Evolutionary conservation across 2,329 filamentous ascomycete species (phyloP).

Genomic region (Penicillium sp.): DNA sequence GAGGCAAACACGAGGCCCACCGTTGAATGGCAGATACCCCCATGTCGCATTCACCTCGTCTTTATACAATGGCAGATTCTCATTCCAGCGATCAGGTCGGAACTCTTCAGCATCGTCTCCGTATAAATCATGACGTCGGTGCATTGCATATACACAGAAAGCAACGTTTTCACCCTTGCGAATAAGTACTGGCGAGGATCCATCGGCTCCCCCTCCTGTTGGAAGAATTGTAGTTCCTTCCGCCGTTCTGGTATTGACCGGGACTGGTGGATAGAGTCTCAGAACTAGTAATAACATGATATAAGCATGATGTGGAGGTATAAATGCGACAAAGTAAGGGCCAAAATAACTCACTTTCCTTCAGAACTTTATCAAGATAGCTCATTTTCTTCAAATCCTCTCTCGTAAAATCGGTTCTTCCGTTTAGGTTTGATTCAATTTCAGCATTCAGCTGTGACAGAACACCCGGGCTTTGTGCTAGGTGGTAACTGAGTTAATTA

Average conservation of each 20-base stretch:
- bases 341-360: background rate
- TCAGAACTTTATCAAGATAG: background rate
- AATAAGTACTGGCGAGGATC: conserved; percentile 49
- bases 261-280: conserved; percentile 56
- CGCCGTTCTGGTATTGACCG: conserved; percentile 53
- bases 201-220: conserved; percentile 49
- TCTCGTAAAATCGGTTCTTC: background rate
- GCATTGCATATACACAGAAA: conserved; percentile 50
- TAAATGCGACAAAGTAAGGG: background rate
- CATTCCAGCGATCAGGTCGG: conserved; percentile 50
- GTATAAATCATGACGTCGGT: conserved; percentile 50
- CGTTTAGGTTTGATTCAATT: background rate
- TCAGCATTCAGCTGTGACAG: background rate
- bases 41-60: conserved; percentile 5
- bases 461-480: background rate
- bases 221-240: conserved; percentile 52
- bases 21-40: conserved; percentile 43
- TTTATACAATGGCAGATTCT: conserved; percentile 2
- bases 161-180: conserved; percentile 45
- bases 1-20: conserved; percentile 38
- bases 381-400: background rate
- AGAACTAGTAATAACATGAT: conserved; percentile 37
- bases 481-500: background rate
- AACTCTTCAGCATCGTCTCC: conserved; percentile 51
- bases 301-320: background rate